These are phyloP conservation scores for Cryphonectria naterciae DNA, from an alignment of 2,329 filamentous ascomycete species.

Conservation along the genomic window DNA sequence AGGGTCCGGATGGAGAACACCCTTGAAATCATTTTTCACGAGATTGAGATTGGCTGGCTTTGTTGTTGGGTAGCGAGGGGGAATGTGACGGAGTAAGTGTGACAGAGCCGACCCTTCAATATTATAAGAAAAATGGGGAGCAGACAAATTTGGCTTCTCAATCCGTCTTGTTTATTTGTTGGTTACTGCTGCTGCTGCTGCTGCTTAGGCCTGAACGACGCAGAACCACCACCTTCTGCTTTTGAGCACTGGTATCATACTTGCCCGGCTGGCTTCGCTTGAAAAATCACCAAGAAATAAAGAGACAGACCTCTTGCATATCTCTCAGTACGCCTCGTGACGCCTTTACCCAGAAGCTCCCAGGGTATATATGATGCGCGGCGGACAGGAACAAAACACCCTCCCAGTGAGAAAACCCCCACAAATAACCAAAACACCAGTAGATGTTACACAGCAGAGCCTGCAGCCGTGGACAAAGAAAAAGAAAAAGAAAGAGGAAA, in stretches of 20 bases:
- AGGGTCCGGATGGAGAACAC: no score
- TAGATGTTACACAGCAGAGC: not conserved
- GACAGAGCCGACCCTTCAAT: not conserved
- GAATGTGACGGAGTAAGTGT: no score
- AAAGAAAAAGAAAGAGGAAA: not conserved
- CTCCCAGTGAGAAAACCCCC: no score
- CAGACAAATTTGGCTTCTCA: not conserved
- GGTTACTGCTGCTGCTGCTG: not conserved
- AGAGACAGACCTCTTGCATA: not conserved
- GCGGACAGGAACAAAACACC: not conserved
- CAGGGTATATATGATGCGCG: not conserved
- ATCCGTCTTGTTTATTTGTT: not conserved
- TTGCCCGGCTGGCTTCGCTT: not conserved
- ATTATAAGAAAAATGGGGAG: no score
- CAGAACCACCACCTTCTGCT: not conserved
- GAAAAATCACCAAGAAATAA: not conserved
- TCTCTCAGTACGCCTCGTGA: not conserved
- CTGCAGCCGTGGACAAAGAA: not conserved
- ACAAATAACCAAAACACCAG: not conserved
- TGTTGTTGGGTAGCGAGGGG: not conserved
- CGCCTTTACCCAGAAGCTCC: not conserved
- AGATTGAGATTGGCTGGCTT: not conserved
- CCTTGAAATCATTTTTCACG: no score
- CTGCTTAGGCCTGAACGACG: not conserved
- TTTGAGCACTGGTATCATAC: not conserved